phyloP scores from a whole-genome alignment of 345 rosid genomes.

The Combretum micranthum region DNA sequence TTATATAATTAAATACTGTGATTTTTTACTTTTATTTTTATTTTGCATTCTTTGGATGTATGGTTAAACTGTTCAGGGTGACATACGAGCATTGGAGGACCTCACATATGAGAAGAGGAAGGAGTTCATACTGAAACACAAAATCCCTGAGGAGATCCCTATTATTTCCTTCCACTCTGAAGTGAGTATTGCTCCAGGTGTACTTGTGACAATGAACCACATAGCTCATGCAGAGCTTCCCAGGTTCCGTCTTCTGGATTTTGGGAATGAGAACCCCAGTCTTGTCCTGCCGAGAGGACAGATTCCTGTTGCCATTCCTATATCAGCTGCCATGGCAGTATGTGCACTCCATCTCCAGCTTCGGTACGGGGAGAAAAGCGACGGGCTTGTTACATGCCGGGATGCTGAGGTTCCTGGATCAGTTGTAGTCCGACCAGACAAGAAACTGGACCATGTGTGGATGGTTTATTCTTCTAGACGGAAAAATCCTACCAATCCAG shows the following conservation, averaged over 20 bases:
- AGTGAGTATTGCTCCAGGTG: conserved; percentile 45
- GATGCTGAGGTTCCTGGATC: conserved; percentile 73
- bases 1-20: too few relatives aligned
- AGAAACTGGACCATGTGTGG: conserved; percentile 59
- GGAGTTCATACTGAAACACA: conserved; percentile 52
- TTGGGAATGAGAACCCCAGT: conserved; percentile 22
- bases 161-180: conserved; percentile 53
- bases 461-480: conserved; percentile 53
- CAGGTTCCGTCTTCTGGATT: conserved; percentile 40
- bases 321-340: conserved; percentile 55
- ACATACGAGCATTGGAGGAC: conserved; percentile 61
- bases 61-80: conserved; percentile 32
- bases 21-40: background rate
- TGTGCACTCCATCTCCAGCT: conserved; percentile 58
- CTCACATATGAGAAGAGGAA: conserved; percentile 51
- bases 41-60: background rate
- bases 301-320: conserved; percentile 50
- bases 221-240: conserved; percentile 73
- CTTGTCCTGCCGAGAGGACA: conserved; percentile 26
- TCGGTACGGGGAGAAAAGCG: conserved; percentile 66
- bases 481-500: conserved; percentile 35
- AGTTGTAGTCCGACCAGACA: conserved; percentile 38
- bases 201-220: conserved; percentile 52
- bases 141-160: conserved; percentile 44
- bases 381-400: conserved; percentile 52